Evolutionary conservation across 2,329 filamentous ascomycete species (phyloP), one percentile per base, ranked within the genome.

Genomic region (Juglanconis sp.): DNA sequence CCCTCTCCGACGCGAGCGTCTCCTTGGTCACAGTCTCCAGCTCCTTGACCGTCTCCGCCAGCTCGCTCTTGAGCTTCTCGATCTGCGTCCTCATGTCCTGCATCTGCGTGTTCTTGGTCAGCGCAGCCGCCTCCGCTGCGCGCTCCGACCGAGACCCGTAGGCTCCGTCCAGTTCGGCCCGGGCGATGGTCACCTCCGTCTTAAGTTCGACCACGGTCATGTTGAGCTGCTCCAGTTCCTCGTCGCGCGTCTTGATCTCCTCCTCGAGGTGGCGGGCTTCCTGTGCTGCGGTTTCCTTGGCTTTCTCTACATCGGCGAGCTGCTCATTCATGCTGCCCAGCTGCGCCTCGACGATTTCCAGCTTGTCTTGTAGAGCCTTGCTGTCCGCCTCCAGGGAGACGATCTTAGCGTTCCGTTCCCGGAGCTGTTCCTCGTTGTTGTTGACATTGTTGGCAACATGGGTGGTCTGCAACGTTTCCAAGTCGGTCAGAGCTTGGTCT

Each of bases 141-240:
- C 84, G 81, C 72, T 87, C 79, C 60, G 81, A 79, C 61, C 83
- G 80, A 60, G 81, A 80, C 60, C 84, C 84, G 68, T 86, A 86
- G 32, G 84, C 84, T 59, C 82, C 82, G 64, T 87, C 84, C 35
- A 87, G 78, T 71, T 87, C 84, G 17, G 84, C 84, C 68, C 83
- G 81, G 54, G 82, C 81, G 66, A 86, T 80, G 50, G 83, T 85
- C 61, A 85, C 76, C 67, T 87, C 84, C 56, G 83, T 86, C 77
- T 86, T 86, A 69, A 84, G 77, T 72, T 86, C 82, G 38, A 82
- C 79, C 57, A 85, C 70, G 67, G 79, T 77, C 68, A 78, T 74
- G 70, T 81, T 82, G 56, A 82, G 73, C 57, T 74, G 72, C 54
- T 83, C 81, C 40, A 83, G 67, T 63, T 83, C 79, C 51, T 77